phyloP scores from a whole-genome alignment of 345 rosid species.

The Eucalyptus cloeziana region DNA sequence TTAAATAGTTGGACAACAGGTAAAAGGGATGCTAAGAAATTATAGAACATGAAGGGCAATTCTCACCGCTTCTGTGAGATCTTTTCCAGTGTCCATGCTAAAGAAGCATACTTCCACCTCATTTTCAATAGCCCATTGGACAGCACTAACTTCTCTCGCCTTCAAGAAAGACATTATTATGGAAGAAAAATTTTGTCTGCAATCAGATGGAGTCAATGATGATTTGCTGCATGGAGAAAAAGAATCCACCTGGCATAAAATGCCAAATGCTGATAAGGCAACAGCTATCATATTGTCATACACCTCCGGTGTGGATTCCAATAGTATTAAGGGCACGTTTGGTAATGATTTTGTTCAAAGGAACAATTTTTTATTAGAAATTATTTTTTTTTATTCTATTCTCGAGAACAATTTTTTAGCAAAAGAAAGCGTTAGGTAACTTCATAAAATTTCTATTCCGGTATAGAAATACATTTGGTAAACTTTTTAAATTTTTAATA shows the following conservation, averaged over 20 bases:
- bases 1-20: not conserved
- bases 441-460: too few relatives aligned
- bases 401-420: accelerated
- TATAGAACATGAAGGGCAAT: not conserved
- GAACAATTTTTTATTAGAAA: accelerated
- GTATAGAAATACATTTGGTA: accelerated
- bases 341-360: accelerated
- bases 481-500: too few relatives aligned
- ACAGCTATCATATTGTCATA: not conserved
- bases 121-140: not conserved
- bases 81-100: not conserved
- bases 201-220: not conserved
- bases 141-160: not conserved
- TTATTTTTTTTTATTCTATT: too few relatives aligned
- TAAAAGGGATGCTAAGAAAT: not conserved
- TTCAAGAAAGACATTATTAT: not conserved
- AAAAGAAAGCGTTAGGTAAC: too few relatives aligned
- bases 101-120: not conserved
- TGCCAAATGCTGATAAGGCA: not conserved
- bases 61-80: not conserved
- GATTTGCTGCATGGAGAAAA: not conserved
- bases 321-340: not conserved
- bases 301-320: not conserved
- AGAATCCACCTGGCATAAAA: not conserved
- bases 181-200: not conserved